Evolutionary conservation across 495 filamentous ascomycete genomes (phyloP).

Genomic region (Alectoria sarmentosa): DNA sequence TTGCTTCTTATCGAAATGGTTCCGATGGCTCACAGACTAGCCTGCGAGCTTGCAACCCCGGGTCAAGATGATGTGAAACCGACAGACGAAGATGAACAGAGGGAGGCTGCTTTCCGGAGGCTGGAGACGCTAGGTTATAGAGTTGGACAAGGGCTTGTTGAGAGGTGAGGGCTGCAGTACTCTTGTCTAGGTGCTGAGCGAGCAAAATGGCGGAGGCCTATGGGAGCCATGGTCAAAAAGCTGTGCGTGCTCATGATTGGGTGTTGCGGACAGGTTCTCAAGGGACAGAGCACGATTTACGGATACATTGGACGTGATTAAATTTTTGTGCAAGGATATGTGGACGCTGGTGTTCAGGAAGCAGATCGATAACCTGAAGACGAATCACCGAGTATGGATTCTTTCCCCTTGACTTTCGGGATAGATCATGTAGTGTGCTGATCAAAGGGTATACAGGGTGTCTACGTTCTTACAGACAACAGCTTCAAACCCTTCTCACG

Average conservation of each 20-base stretch:
- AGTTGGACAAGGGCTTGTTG: conserved; percentile 86
- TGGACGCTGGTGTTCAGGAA: conserved; percentile 93
- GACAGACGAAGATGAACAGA: conserved; percentile 69
- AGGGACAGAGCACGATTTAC: conserved; percentile 78
- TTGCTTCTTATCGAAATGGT: conserved; percentile 95
- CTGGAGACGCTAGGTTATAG: conserved; percentile 85
- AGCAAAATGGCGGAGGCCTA: background rate
- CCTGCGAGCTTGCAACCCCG: conserved; percentile 32
- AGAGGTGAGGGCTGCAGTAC: conserved; percentile 63
- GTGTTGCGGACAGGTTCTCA: conserved; percentile 58
- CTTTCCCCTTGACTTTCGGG: background rate
- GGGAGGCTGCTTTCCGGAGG: conserved; percentile 75
- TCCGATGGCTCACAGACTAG: conserved; percentile 81
- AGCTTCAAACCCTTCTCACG: conserved; percentile 79
- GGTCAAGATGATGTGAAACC: conserved; percentile 30
- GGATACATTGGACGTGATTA: conserved; percentile 86
- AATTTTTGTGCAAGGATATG: conserved; percentile 96
- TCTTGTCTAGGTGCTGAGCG: background rate
- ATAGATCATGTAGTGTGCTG: background rate
- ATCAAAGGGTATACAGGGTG: conserved; percentile 49
- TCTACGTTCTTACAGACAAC: conserved; percentile 94
- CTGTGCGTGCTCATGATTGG: background rate
- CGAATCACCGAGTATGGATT: conserved; percentile 74
- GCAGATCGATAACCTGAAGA: conserved; percentile 97
- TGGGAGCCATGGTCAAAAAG: background rate